Percentiles rank a stretch among this genome's conserved stretches.
Conservation (phyloP, 1,284 basidiomycete genomes). For the Fomes fomentarius region DNA sequence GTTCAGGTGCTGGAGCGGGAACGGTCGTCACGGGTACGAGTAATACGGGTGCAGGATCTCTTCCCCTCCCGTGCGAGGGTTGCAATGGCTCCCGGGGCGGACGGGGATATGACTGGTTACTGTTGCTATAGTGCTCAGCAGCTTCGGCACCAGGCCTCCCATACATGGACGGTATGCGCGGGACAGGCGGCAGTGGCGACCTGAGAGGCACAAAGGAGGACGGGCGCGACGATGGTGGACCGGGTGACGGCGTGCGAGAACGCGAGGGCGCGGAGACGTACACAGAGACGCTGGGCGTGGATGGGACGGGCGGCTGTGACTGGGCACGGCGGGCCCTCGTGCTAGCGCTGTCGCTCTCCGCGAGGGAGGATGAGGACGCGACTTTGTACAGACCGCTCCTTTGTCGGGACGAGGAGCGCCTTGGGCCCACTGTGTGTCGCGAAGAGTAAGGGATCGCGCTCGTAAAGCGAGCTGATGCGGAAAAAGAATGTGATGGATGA, state of each 20-base stretch:
- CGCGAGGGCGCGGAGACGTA: slow-evolving; percentile 2
- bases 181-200: slow-evolving; percentile 25
- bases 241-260: slow-evolving; percentile 7
- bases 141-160: not conserved
- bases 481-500: not conserved
- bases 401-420: slow-evolving; percentile 2
- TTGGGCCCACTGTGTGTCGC: not conserved
- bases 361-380: slow-evolving; percentile 11
- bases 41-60: too few species aligned
- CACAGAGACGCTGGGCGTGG: slow-evolving; percentile 12
- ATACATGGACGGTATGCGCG: slow-evolving; percentile 27
- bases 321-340: slow-evolving; percentile 14
- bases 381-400: slow-evolving; percentile 19
- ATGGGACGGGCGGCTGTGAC: slow-evolving; percentile 16
- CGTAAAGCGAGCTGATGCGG: not conserved
- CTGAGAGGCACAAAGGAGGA: not conserved
- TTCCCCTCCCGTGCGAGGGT: slow-evolving; percentile 8
- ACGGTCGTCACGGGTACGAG: too few species aligned
- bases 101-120: not conserved
- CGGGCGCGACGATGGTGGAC: slow-evolving; percentile 1
- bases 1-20: too few species aligned
- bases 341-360: slow-evolving; percentile 10
- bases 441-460: not conserved
- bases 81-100: not conserved
- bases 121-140: too few species aligned